Evolutionary conservation across 306 rosid genomes (phyloP).

Genomic region (Vicia sativa): DNA sequence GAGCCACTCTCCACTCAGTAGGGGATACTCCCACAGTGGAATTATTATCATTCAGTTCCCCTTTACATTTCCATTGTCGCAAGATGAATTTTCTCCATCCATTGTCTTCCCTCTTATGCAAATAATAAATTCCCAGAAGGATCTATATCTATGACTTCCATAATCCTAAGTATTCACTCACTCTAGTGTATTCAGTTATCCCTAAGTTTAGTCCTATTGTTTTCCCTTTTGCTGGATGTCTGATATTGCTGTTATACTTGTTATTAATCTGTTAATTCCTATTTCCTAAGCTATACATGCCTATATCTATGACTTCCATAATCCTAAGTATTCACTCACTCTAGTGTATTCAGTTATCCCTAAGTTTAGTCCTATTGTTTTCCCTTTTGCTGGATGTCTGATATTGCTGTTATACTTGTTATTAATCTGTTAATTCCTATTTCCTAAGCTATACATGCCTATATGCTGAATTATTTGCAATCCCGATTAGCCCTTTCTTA

Average conservation of each 20-base stretch:
- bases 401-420: constrained; percentile 5
- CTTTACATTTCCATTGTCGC: background rate
- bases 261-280: constrained; percentile 2
- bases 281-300: background rate
- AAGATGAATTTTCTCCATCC: background rate
- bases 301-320: no score
- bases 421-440: constrained; percentile 7
- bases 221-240: no score
- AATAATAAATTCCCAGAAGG: no score
- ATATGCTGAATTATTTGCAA: background rate
- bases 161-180: no score
- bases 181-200: no score
- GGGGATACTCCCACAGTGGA: background rate
- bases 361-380: background rate
- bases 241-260: constrained; percentile 5
- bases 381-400: constrained; percentile 1
- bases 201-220: no score
- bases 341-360: no score
- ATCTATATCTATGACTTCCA: no score
- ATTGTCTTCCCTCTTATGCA: background rate
- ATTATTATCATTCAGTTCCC: background rate
- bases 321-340: no score
- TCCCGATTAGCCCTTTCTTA: background rate
- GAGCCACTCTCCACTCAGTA: background rate
- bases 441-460: background rate